phyloP scores from a whole-genome alignment of 331 rosid genomes.

The Malus hybrid region DNA sequence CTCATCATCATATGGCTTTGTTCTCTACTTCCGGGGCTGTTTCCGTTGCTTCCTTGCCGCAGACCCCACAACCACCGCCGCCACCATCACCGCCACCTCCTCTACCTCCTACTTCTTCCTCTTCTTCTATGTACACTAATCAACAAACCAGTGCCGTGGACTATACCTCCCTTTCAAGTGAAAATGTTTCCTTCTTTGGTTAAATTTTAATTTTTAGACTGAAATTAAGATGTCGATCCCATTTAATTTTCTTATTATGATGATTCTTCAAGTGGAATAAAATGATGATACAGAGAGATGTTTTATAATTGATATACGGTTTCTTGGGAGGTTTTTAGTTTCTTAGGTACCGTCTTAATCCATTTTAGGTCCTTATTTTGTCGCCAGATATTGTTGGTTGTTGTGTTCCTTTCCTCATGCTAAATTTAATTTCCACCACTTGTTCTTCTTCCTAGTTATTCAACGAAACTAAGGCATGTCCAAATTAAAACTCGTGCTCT shows the following conservation, averaged over 20 bases:
- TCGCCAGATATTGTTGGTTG: slow-evolving; percentile 19
- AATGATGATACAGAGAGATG: slow-evolving; percentile 14
- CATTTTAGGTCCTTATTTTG: slow-evolving; percentile 5
- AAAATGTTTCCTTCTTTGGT: slow-evolving; percentile 71
- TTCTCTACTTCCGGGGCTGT: slow-evolving; percentile 43
- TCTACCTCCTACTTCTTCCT: slow-evolving; percentile 32
- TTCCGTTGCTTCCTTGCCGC: slow-evolving; percentile 51
- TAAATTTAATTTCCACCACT: neutral
- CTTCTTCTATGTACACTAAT: slow-evolving; percentile 58
- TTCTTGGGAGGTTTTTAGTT: neutral
- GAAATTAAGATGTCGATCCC: slow-evolving; percentile 8
- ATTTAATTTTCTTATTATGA: slow-evolving; percentile 31
- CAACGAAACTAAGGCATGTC: neutral
- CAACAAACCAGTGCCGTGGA: slow-evolving; percentile 35
- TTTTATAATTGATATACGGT: slow-evolving; percentile 11
- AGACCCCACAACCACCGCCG: slow-evolving; percentile 30
- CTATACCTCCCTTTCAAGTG: slow-evolving; percentile 62
- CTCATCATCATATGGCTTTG: slow-evolving; percentile 27
- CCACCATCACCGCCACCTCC: slow-evolving; percentile 14
- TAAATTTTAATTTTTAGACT: slow-evolving; percentile 10
- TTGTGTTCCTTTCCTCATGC: slow-evolving; percentile 1
- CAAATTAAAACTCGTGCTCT: neutral
- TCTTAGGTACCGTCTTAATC: slow-evolving; percentile 12
- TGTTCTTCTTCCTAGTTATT: neutral
- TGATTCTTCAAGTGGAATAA: slow-evolving; percentile 24